Percentiles rank a stretch among this genome's conserved stretches.
Evolutionary conservation across 768 basidiomycete genomes (phyloP).

Genomic region (Saitozyma podzolica): DNA sequence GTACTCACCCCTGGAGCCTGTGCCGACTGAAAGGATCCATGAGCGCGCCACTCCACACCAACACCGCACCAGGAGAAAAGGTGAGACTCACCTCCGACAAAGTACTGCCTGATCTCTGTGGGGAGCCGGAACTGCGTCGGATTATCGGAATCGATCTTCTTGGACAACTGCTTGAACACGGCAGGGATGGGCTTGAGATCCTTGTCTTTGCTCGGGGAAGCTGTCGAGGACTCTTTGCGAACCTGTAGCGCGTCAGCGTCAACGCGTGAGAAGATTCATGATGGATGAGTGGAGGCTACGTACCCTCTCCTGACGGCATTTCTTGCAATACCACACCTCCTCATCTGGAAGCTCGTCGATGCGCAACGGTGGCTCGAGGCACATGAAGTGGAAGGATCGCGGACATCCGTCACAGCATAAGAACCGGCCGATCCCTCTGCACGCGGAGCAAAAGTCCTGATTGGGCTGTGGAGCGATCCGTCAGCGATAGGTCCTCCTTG

Average conservation of each 20-base stretch:
- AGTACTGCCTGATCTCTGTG: slow-evolving; percentile 75
- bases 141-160: slow-evolving; percentile 66
- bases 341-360: slow-evolving; percentile 76
- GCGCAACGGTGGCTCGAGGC: slow-evolving; percentile 93
- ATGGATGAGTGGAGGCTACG: slow-evolving; percentile 27
- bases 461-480: slow-evolving; percentile 50
- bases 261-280: background rate
- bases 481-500: background rate
- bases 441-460: slow-evolving; percentile 56
- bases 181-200: slow-evolving; percentile 37
- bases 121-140: slow-evolving; percentile 85
- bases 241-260: background rate
- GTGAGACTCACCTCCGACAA: slow-evolving; percentile 74
- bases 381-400: slow-evolving; percentile 91
- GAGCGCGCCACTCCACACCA: background rate
- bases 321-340: slow-evolving; percentile 55
- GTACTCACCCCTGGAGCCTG: slow-evolving; percentile 77
- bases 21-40: slow-evolving; percentile 61
- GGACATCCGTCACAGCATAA: slow-evolving; percentile 98
- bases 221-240: slow-evolving; percentile 70
- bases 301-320: slow-evolving; percentile 56
- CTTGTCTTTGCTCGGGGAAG: slow-evolving; percentile 58
- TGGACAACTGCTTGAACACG: slow-evolving; percentile 62
- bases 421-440: slow-evolving; percentile 66
- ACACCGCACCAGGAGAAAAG: background rate